Conservation (phyloP, 1,284 basidiomycete genomes). For the Tylopilus sp. region DNA sequence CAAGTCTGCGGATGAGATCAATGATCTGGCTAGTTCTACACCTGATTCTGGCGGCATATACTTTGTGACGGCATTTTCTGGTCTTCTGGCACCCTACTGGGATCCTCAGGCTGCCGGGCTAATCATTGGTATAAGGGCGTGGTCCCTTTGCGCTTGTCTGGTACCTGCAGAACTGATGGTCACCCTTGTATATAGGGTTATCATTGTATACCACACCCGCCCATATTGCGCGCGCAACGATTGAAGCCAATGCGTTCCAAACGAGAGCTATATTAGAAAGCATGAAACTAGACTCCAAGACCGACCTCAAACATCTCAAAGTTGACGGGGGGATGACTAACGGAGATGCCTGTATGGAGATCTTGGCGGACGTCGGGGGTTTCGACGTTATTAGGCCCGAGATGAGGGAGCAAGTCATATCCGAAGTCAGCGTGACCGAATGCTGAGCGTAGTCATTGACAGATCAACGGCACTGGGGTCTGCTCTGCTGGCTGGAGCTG, state of each 20-base stretch:
- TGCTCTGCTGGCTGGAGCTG: constrained; percentile 91
- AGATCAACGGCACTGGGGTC: constrained; percentile 96
- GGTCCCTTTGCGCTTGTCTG: not conserved
- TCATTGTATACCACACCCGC: constrained; percentile 92
- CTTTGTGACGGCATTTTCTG: constrained; percentile 96
- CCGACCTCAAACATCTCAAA: constrained; percentile 80
- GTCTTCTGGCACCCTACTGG: constrained; percentile 92
- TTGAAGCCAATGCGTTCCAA: constrained; percentile 91
- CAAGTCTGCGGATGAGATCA: constrained; percentile 81
- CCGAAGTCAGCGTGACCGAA: constrained; percentile 5
- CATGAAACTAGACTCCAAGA: constrained; percentile 85
- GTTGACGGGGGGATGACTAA: constrained; percentile 97
- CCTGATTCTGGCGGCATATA: constrained; percentile 90
- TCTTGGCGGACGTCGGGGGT: constrained; percentile 92
- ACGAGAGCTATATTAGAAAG: constrained; percentile 94
- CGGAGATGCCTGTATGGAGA: constrained; percentile 86
- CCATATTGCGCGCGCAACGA: constrained; percentile 91
- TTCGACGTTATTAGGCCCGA: constrained; percentile 91
- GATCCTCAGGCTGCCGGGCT: constrained; percentile 85
- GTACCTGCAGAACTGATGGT: no score
- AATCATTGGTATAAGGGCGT: constrained; percentile 68
- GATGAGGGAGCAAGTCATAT: constrained; percentile 85
- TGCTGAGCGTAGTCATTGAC: constrained; percentile 17
- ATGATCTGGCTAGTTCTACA: constrained; percentile 80
- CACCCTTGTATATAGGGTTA: constrained; percentile 63